Evolutionary conservation across 2,329 filamentous ascomycete genomes (phyloP).

Genomic region (Colletotrichum liriopes): DNA sequence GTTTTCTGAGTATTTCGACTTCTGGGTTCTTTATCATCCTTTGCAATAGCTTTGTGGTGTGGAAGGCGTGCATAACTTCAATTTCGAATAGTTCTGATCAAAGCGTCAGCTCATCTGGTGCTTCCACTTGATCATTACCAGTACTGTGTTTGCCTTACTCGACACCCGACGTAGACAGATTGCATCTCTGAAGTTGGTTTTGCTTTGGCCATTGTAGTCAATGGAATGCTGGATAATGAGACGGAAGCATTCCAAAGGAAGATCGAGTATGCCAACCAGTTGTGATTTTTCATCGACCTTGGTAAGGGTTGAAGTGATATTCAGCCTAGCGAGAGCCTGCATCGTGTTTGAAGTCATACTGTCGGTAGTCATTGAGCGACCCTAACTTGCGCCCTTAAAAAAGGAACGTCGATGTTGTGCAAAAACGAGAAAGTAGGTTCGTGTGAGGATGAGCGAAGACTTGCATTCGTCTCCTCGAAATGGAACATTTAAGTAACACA

Average conservation of each 20-base stretch:
- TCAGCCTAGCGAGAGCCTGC: background rate
- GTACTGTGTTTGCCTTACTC: background rate
- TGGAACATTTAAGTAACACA: too few species aligned
- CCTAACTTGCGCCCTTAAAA: too few species aligned
- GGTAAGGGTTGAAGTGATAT: background rate
- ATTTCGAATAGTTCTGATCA: conserved; percentile 1
- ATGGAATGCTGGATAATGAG: background rate
- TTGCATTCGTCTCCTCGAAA: too few species aligned
- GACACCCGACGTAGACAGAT: background rate
- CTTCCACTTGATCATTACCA: too few species aligned
- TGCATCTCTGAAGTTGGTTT: conserved; percentile 21
- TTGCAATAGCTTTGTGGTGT: background rate
- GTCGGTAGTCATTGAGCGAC: background rate
- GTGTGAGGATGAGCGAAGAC: too few species aligned
- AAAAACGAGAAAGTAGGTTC: too few species aligned
- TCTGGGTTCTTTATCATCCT: conserved; percentile 14
- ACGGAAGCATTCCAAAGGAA: conserved; percentile 13
- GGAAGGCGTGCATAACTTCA: conserved; percentile 8
- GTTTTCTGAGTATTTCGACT: background rate
- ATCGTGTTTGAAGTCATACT: background rate
- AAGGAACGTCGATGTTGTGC: too few species aligned
- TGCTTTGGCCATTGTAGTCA: background rate
- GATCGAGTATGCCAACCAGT: background rate
- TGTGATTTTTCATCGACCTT: background rate
- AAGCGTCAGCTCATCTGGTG: background rate